Conservation (phyloP, 169 alveolate genomes). For the Plasmodium ovale region DNA sequence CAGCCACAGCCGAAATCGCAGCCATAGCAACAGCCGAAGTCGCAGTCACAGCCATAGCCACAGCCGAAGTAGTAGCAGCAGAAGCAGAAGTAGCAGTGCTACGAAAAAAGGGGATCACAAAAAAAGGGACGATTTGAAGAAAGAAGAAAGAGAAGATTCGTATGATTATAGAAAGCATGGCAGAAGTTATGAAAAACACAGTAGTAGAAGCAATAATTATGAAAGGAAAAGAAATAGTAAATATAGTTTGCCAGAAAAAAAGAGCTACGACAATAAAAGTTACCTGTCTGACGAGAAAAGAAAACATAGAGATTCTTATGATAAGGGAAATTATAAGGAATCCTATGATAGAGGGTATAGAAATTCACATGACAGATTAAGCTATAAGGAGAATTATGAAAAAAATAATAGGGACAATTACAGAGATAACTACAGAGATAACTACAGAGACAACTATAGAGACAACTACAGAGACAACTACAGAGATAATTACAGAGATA, state of each 20-base stretch:
- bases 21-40: background rate
- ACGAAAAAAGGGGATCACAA: background rate
- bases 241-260: slow-evolving; percentile 30
- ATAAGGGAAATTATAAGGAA: background rate
- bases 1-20: background rate
- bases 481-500: slow-evolving; percentile 20
- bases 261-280: slow-evolving; percentile 34
- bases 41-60: background rate
- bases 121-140: slow-evolving; percentile 13
- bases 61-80: background rate
- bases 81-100: background rate
- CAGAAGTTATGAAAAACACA: slow-evolving; percentile 7
- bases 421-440: background rate
- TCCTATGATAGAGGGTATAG: slow-evolving; percentile 17
- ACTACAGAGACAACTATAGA: slow-evolving; percentile 31
- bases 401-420: slow-evolving; percentile 24
- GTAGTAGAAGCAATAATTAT: slow-evolving; percentile 32
- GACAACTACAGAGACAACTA: slow-evolving; percentile 20
- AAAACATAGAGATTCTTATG: slow-evolving; percentile 41
- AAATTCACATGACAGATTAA: slow-evolving; percentile 48
- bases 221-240: slow-evolving; percentile 54
- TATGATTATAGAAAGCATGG: slow-evolving; percentile 23
- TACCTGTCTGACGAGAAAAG: slow-evolving; percentile 49
- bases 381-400: slow-evolving; percentile 53
- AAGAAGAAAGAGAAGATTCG: slow-evolving; percentile 23